Evolutionary conservation across 2,329 filamentous ascomycete species (phyloP).

Genomic region (Pseudogymnoascus pannorum): DNA sequence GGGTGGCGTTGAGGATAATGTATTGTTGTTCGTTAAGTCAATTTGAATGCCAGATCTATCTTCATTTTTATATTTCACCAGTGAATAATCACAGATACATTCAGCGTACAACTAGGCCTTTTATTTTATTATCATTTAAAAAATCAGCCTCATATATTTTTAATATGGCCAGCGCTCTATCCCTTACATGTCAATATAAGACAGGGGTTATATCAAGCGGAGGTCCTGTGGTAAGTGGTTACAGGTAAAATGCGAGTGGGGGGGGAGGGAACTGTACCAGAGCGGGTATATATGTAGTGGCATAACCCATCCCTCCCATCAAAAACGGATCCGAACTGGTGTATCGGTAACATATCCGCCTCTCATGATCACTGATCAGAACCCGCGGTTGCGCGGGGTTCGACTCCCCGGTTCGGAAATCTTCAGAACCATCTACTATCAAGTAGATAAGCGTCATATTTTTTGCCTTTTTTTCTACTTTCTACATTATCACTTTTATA

Average conservation of each 20-base stretch:
- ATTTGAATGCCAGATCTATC: background rate
- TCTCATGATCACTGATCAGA: conserved; percentile 9
- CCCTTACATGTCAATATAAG: too few species aligned
- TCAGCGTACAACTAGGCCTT: too few species aligned
- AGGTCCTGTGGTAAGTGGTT: too few species aligned
- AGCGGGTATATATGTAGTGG: background rate
- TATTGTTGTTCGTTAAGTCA: background rate
- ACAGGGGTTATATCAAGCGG: too few species aligned
- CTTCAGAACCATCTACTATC: conserved; percentile 7
- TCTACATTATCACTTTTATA: too few species aligned
- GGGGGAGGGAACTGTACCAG: background rate
- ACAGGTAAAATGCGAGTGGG: too few species aligned
- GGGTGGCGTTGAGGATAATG: too few species aligned
- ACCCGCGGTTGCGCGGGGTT: conserved; percentile 9
- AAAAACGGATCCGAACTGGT: conserved; percentile 9
- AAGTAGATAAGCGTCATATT: conserved; percentile 4
- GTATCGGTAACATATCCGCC: conserved; percentile 9
- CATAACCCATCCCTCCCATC: background rate
- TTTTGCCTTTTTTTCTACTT: background rate
- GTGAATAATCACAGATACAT: background rate
- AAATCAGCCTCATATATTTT: too few species aligned
- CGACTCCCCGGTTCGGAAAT: conserved; percentile 10
- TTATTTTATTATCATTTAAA: too few species aligned
- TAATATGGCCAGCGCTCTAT: background rate
- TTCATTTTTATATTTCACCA: background rate